Evolutionary conservation across 495 filamentous ascomycete species (phyloP).

Genomic region (Podospora bellae-mahoneyi): DNA sequence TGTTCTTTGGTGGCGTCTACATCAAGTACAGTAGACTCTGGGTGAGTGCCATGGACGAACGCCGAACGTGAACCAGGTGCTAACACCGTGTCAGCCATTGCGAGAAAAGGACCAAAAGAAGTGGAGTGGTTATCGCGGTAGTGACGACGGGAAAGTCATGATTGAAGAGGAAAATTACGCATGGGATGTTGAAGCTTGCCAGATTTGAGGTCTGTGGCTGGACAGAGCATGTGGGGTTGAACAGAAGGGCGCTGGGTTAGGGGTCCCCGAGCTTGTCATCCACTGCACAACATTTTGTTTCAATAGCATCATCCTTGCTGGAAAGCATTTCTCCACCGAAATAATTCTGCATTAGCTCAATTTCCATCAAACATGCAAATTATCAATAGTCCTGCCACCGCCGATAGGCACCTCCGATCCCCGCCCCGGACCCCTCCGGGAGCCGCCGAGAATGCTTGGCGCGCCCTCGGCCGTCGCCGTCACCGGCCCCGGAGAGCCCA

Average conservation of each 20-base stretch:
- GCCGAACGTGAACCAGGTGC: not conserved
- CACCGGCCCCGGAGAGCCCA: not conserved
- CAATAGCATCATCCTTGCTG: no score
- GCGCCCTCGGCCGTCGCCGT: constrained; percentile 12
- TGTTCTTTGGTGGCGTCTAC: not conserved
- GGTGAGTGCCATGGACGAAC: not conserved
- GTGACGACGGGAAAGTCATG: not conserved
- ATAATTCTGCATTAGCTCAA: no score
- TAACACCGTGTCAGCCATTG: not conserved
- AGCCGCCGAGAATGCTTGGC: not conserved
- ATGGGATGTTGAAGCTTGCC: not conserved
- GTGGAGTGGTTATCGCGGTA: not conserved
- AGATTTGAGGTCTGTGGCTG: not conserved
- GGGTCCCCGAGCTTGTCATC: no score
- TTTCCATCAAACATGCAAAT: not conserved
- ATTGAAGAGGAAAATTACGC: not conserved
- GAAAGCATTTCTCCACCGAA: no score
- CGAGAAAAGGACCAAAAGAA: not conserved
- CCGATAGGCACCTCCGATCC: constrained; percentile 1
- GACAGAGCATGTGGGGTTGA: no score
- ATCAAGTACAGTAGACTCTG: not conserved
- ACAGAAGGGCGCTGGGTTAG: no score
- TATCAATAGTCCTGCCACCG: not conserved
- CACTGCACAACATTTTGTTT: no score
- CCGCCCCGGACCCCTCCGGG: not conserved